These are phyloP conservation scores for Pestalotiopsis sp. DNA, from an alignment of 2,329 filamentous ascomycete genomes.

Conservation along the genomic window DNA sequence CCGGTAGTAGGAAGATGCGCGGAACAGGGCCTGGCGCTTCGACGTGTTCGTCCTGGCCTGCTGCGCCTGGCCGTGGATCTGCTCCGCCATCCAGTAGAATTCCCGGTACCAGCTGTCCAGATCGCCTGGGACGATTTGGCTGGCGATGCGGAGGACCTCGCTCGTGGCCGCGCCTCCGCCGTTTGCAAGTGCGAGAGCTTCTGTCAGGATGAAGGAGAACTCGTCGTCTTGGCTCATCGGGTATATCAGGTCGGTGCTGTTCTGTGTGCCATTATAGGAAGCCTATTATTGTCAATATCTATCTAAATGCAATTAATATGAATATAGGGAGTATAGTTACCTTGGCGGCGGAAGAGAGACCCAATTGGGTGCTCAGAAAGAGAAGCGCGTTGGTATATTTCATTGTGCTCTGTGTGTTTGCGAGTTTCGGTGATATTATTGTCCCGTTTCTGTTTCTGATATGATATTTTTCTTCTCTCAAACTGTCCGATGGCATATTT, in stretches of 20 bases:
- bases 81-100: slow-evolving; percentile 25
- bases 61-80: slow-evolving; percentile 18
- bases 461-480: not conserved
- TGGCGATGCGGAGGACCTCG: slow-evolving; percentile 33
- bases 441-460: not conserved
- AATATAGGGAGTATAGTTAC: not conserved
- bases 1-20: slow-evolving; percentile 44
- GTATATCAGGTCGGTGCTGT: slow-evolving; percentile 2
- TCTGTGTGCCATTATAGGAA: slow-evolving; percentile 10
- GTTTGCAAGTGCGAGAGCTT: slow-evolving; percentile 15
- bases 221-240: slow-evolving; percentile 20
- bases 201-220: slow-evolving; percentile 19
- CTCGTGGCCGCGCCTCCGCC: slow-evolving; percentile 31
- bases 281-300: not conserved
- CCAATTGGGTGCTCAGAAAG: not conserved
- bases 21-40: slow-evolving; percentile 36
- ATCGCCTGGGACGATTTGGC: slow-evolving; percentile 26
- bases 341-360: not conserved
- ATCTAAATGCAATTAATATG: not conserved
- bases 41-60: slow-evolving; percentile 22
- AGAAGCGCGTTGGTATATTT: not conserved
- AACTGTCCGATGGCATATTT: not conserved
- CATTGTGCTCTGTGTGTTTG: not conserved
- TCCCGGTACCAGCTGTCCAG: slow-evolving; percentile 24
- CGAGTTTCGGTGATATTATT: not conserved